Evolutionary conservation across 768 basidiomycete genomes (phyloP).

Genomic region (Cyathus striatus): DNA sequence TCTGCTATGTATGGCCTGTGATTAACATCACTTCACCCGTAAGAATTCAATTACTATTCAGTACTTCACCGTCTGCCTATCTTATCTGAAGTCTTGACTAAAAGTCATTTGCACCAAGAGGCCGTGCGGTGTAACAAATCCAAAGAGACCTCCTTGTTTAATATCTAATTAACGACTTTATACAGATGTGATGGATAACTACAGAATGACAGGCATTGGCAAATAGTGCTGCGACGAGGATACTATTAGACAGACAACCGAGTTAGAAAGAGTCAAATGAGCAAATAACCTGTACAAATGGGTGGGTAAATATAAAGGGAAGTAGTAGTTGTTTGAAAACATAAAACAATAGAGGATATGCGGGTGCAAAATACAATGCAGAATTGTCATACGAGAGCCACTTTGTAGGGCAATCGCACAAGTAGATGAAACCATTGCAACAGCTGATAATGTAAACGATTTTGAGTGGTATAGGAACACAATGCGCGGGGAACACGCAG

Average conservation of each 20-base stretch:
- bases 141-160: constrained; percentile 10
- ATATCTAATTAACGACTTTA: constrained; percentile 45
- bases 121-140: too few species aligned
- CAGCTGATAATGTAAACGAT: constrained; percentile 34
- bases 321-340: constrained; percentile 40
- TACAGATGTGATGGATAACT: constrained; percentile 58
- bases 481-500: constrained; percentile 15
- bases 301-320: constrained; percentile 34
- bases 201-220: constrained; percentile 68
- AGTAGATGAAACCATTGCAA: constrained; percentile 40
- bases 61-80: too few species aligned
- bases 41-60: too few species aligned
- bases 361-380: constrained; percentile 70
- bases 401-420: constrained; percentile 31
- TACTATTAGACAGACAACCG: constrained; percentile 70
- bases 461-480: constrained; percentile 28
- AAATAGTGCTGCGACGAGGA: constrained; percentile 55
- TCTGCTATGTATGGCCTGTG: too few species aligned
- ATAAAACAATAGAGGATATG: constrained; percentile 53
- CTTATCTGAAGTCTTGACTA: too few species aligned
- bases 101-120: too few species aligned
- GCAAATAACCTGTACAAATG: constrained; percentile 60
- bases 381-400: constrained; percentile 32
- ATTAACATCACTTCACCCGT: too few species aligned
- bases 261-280: constrained; percentile 40